Conservation (phyloP, 495 filamentous ascomycete species). For the Venustampulla echinocandica region DNA sequence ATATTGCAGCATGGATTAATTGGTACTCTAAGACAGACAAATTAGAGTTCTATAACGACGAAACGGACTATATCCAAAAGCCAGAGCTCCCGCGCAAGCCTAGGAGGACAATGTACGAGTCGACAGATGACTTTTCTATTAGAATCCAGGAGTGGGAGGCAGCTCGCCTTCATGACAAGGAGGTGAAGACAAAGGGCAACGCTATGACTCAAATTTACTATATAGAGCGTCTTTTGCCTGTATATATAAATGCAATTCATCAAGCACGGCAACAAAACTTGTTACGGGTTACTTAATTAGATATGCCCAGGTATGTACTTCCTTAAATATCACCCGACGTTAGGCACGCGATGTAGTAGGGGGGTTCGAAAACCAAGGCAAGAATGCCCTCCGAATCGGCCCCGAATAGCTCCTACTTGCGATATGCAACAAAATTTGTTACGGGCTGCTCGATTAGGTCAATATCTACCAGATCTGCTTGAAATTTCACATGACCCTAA, state of each 20-base stretch:
- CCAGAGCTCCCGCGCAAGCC: constrained; percentile 3
- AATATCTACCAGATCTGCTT: no score
- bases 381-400: no score
- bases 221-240: constrained; percentile 4
- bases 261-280: no score
- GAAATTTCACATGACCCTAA: no score
- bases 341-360: no score
- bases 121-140: neutral
- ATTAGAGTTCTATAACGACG: constrained; percentile 10
- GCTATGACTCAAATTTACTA: constrained; percentile 15
- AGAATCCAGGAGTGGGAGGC: constrained; percentile 4
- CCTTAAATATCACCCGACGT: no score
- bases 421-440: no score
- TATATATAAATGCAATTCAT: constrained; percentile 7
- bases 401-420: no score
- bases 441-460: no score
- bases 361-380: no score
- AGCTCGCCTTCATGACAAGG: neutral
- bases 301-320: no score
- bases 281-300: no score
- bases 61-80: constrained; percentile 2
- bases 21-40: constrained; percentile 4
- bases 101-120: constrained; percentile 4
- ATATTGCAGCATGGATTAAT: constrained; percentile 10
- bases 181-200: constrained; percentile 8